A percentile compares a stretch with the other conserved stretches of the same genome.
These are phyloP conservation scores for Penicillium sp. DNA, from an alignment of 2,329 filamentous ascomycete genomes.

Conservation along the genomic window DNA sequence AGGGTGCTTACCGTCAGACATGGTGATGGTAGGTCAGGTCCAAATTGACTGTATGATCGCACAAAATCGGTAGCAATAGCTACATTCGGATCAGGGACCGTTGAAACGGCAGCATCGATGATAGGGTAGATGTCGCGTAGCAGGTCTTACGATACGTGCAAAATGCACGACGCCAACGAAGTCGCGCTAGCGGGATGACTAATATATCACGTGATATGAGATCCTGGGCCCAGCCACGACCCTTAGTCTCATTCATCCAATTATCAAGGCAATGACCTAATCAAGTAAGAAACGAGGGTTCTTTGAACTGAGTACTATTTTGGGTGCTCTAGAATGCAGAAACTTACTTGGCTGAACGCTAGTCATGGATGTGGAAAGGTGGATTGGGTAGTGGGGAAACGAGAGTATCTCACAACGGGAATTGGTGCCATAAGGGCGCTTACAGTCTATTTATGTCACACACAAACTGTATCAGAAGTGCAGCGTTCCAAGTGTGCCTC, in stretches of 20 bases:
- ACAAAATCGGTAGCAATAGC: slow-evolving; percentile 36
- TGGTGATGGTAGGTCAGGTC: slow-evolving; percentile 40
- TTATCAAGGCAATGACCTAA: neutral
- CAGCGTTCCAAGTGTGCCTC: neutral
- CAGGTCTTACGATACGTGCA: slow-evolving; percentile 31
- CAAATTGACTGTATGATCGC: slow-evolving; percentile 36
- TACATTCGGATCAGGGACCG: slow-evolving; percentile 46
- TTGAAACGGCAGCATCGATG: slow-evolving; percentile 38
- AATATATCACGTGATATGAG: slow-evolving; percentile 16
- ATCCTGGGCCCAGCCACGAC: neutral
- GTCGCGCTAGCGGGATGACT: slow-evolving; percentile 33
- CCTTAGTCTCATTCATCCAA: neutral
- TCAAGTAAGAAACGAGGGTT: neutral
- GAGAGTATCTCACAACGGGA: slow-evolving; percentile 1
- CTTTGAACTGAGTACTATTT: neutral
- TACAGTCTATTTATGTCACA: slow-evolving; percentile 30
- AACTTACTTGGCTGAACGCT: neutral
- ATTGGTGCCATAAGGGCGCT: slow-evolving; percentile 26
- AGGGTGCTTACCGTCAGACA: slow-evolving; percentile 52
- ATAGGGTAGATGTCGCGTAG: slow-evolving; percentile 28
- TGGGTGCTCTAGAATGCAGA: neutral
- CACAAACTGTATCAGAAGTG: slow-evolving; percentile 21
- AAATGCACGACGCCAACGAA: slow-evolving; percentile 32
- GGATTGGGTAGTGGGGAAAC: neutral
- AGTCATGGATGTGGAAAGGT: neutral